Evolutionary conservation across 75 land plant genomes (phyloP).

Genomic region (Pseudotsuga menziesii): DNA sequence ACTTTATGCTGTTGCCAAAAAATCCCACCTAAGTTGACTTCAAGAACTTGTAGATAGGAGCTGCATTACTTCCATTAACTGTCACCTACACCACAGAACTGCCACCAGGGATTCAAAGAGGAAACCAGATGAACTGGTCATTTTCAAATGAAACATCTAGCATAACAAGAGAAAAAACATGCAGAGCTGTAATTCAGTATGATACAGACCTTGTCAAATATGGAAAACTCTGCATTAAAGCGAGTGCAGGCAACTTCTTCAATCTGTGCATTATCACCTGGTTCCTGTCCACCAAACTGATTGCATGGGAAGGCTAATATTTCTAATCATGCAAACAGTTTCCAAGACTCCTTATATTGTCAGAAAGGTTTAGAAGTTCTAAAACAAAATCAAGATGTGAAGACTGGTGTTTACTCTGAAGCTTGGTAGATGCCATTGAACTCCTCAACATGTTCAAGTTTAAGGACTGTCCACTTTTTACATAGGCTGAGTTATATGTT

Average conservation of each 20-base stretch:
- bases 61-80: constrained; percentile 75
- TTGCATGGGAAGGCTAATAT: constrained; percentile 93
- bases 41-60: constrained; percentile 75
- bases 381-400: too few relatives aligned
- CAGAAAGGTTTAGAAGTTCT: neutral
- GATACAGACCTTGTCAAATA: constrained; percentile 67
- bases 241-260: constrained; percentile 73
- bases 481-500: too few relatives aligned
- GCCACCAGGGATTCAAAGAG: too few relatives aligned
- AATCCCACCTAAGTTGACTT: constrained; percentile 67
- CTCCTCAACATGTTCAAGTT: too few relatives aligned
- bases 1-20: constrained; percentile 75
- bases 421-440: too few relatives aligned
- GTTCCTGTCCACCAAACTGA: constrained; percentile 87
- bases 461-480: too few relatives aligned
- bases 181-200: neutral
- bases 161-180: too few relatives aligned
- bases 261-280: constrained; percentile 78
- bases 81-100: constrained; percentile 41
- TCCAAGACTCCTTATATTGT: neutral
- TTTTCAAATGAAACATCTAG: too few relatives aligned
- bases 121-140: too few relatives aligned
- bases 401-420: too few relatives aligned
- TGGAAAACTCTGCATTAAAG: constrained; percentile 82
- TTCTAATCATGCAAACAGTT: constrained; percentile 40